Base-by-base conservation (phyloP, 345 rosid genomes). In the Odontarrhena argentea region DNA sequence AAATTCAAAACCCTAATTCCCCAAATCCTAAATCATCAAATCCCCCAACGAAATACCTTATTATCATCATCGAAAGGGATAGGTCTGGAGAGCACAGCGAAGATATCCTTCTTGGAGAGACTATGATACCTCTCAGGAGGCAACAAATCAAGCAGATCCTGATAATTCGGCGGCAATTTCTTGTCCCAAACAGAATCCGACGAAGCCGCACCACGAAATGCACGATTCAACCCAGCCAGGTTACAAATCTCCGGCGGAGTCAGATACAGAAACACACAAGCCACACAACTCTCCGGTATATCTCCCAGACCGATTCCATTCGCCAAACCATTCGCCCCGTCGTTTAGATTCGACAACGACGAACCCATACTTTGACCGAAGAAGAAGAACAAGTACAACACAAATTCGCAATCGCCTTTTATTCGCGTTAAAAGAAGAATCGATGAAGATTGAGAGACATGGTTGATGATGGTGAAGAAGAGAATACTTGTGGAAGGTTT, bases 231-330 rank as follows among this genome's bases (percentile, higher is more conserved):
- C 55, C 97, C 77, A 12, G 98, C 98, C 9, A 93, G 83, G 70
- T 93, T 93, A 79, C 98, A 93, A 81, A 93, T 93, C 87, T 93
- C 98, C 74, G 97, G 96, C 46, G 98, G 96, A 3, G 88, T 86
- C 67, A 93, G 76, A 79, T 89, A 73, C 55, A 82, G 73, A 61
- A 87, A 89, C 9, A 93, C 98, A 67, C 87, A 83, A 9, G 98
- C 98, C 51, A 90, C 93, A 68, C 97, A 93, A 78, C 85, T 83
- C 79, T 93, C 97, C 40, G 98, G 96, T 71, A 89, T 93, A 78
- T 93, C 98, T 1, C 96, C 97, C 2, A 93, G 80, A 3, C 92
- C 82, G 3, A 96, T 91, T 63, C 93, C 71, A 43, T 48, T 41
- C 24, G 72, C 76, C 41, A 65, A 80, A 48, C 80, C 87, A 72